Evolutionary conservation across 208 protist species (phyloP), one percentile per base, ranked within the genome.

Genomic region (Trypanosoma congolense): DNA sequence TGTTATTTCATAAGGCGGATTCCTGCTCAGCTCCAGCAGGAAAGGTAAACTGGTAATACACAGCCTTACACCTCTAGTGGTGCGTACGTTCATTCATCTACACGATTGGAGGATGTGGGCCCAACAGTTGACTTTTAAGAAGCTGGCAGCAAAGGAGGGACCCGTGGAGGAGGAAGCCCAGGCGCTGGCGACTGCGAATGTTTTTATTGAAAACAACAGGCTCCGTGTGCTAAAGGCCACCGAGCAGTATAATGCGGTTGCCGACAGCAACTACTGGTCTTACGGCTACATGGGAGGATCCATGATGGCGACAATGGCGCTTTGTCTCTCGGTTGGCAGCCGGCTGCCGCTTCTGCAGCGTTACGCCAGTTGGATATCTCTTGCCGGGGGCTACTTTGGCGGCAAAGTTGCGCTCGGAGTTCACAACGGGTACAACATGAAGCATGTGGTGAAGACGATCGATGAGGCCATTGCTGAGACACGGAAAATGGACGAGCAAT

Each of bases 211-310:
- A 48, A 77, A 87, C 36, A 92, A 86, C 56, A 61, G 68, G 9
- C 62, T 43, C 8, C 66, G 73, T 18, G 51, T 95, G 31, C 57
- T 41, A 21, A 80, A 77, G 47, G 55, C 68, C 36, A 75, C 80
- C 61, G 77, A 92, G 3, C 35, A 59, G 40, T 82, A 85, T 53
- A 53, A 67, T 21, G 75, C 70, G 8, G 75, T 95, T 16, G 76
- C 77, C 3, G 72, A 82, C 31, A 90, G 70, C 68, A 83, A 55
- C 46, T 88, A 88, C 66, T 92, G 81, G 81, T 79, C 74, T 25
- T 95, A 95, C 54, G 87, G 87, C 14, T 95, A 92, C 61, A 86
- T 80, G 58, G 79, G 75, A 24, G 69, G 61, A 10, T 79, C 70
- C 35, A 89, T 83, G 83, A 9, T 87, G 40, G 57, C 66, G 6